Evolutionary conservation across 148 eudicot species (phyloP).

Genomic region (Camellia japonica): DNA sequence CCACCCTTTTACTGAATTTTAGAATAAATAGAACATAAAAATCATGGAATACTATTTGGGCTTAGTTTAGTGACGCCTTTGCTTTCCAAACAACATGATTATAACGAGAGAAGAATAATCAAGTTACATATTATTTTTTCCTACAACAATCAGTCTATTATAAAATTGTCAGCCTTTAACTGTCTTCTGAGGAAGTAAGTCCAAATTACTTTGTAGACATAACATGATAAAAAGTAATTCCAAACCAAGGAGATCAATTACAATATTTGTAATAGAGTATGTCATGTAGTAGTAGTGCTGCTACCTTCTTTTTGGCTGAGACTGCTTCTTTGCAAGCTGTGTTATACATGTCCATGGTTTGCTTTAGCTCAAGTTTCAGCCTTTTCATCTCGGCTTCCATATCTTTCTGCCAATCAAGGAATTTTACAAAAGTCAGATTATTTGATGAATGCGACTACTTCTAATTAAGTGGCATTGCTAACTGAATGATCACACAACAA

Average conservation of each 20-base stretch:
- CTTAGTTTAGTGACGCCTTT: neutral
- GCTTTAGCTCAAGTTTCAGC: constrained; percentile 64
- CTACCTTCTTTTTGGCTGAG: constrained; percentile 62
- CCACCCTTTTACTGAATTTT: neutral
- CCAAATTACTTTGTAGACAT: neutral
- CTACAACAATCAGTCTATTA: neutral
- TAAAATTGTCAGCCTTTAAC: neutral
- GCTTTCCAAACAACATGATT: neutral
- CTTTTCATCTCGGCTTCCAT: constrained; percentile 58
- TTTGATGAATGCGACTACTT: neutral
- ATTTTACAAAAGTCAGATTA: neutral
- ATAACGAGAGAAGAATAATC: neutral
- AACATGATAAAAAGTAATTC: neutral
- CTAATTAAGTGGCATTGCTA: neutral
- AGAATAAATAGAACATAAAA: neutral
- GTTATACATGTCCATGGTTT: constrained; percentile 72
- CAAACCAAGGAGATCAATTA: neutral
- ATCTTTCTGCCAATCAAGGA: constrained; percentile 36
- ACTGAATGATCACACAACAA: neutral
- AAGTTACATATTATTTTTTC: neutral
- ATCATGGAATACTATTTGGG: neutral
- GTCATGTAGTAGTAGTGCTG: neutral
- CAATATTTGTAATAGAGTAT: neutral
- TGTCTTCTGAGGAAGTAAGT: neutral
- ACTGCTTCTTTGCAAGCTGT: constrained; percentile 77